These are phyloP conservation scores for Kodamaea lidongshanica DNA, from an alignment of 805 yeast species.

Conservation along the genomic window DNA sequence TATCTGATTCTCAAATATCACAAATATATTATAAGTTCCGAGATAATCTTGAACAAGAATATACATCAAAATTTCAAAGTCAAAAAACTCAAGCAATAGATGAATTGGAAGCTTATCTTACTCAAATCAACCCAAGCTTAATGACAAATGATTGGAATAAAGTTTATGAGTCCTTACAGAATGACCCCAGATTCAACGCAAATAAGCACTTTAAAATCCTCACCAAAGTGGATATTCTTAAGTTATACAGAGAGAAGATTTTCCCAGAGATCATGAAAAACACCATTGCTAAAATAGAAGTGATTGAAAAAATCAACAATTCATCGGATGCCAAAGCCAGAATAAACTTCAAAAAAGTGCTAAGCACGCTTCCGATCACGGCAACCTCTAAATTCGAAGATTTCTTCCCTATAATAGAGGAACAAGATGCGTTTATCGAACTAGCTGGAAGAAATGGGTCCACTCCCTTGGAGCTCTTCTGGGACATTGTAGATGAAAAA, in stretches of 20 bases:
- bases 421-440: conserved; percentile 51
- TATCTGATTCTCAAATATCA: conserved; percentile 52
- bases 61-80: conserved; percentile 16
- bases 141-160: conserved; percentile 35
- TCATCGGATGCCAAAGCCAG: conserved; percentile 63
- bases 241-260: conserved; percentile 39
- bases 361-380: conserved; percentile 38
- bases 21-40: conserved; percentile 50
- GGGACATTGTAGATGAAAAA: conserved; percentile 66
- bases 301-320: conserved; percentile 35
- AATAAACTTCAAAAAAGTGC: conserved; percentile 45
- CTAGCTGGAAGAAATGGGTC: conserved; percentile 76
- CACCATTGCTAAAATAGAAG: conserved; percentile 17
- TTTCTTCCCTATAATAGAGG: conserved; percentile 43
- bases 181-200: conserved; percentile 51
- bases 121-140: conserved; percentile 25
- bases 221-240: conserved; percentile 54
- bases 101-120: conserved; percentile 49
- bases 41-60: conserved; percentile 28
- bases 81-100: conserved; percentile 43
- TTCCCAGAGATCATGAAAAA: conserved; percentile 21
- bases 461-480: conserved; percentile 65
- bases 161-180: conserved; percentile 27
- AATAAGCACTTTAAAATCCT: conserved; percentile 50
- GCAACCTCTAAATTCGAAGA: conserved; percentile 59